Base-by-base conservation (phyloP, 257 asterid genomes). In the Primulina eburnea region DNA sequence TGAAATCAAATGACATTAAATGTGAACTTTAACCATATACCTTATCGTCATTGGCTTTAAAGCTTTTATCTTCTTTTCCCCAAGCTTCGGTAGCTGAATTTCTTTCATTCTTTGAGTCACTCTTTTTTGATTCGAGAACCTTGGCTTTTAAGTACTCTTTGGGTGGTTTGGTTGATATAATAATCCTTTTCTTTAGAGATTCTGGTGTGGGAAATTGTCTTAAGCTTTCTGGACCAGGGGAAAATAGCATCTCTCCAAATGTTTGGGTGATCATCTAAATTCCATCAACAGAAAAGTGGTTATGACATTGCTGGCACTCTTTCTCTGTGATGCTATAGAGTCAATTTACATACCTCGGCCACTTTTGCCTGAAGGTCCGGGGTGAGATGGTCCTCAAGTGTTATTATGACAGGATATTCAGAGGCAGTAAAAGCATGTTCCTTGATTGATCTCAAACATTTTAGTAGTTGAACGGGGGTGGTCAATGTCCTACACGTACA, bases 81-180 rank as follows among this genome's bases (percentile, higher is more conserved):
- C 79, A 65, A 55, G 78, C 80, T 18, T 64, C 76, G 63, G 35
- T 64, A 2, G 67, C 37, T 14, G 57, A 3, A 69, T 47, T 66
- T 52, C 64, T 72, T 29, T 43, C 73, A 68, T 71, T 61, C 67
- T 75, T 69, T 12, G 78, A 24, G 32, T 7, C 59, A 30, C 10
- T 68, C 26, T 24, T 24, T 24, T 24, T 24, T 24, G 26, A 24
- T 24, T 24, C 26, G 1, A 24, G 26, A 24, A 24, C 26, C 26
- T 24, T 24, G 67, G 68, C 64, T 55, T 75, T 40, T 33, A 71
- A 72, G 78, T 69, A 81, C 76, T 75, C 83, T 73, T 81, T 73
- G 21, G 86, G 86, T 14, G 86, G 86, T 68, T 81, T 81, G 35
- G 86, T 81, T 65, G 86, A 81, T 69, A 81, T 78, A 14, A 81